A percentile compares a stretch with the other conserved stretches of the same genome.
phyloP scores from a whole-genome alignment of 192 early-diverging fungal species.

The Entrophospora sp. region DNA sequence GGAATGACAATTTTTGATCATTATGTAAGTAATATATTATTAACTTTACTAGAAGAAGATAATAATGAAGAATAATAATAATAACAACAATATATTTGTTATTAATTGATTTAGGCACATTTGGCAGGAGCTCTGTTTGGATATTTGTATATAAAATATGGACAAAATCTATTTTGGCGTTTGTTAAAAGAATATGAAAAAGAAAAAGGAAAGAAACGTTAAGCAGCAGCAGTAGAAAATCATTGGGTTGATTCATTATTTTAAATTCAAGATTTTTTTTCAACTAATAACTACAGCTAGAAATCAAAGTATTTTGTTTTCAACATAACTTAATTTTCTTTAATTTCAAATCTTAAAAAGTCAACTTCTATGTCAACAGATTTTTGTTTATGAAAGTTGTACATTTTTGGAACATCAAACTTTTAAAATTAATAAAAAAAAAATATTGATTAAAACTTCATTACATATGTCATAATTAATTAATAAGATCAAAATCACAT shows the following conservation, averaged over 20 bases:
- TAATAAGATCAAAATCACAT: background rate
- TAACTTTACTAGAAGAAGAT: background rate
- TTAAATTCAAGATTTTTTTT: no score
- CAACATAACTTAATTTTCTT: background rate
- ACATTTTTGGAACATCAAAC: constrained; percentile 73
- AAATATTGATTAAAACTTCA: background rate
- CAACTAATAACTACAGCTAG: no score
- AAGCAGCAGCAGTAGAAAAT: no score
- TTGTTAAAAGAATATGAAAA: no score
- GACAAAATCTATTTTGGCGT: constrained; percentile 38
- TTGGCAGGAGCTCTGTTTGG: constrained; percentile 59
- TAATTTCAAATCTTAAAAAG: constrained; percentile 53
- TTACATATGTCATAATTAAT: background rate
- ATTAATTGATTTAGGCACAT: constrained; percentile 40
- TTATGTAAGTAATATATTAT: constrained; percentile 40
- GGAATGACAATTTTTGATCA: constrained; percentile 75
- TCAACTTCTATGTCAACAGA: constrained; percentile 65
- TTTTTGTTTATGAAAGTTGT: constrained; percentile 72
- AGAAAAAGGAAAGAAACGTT: no score
- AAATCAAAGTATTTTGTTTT: no score
- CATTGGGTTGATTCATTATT: no score
- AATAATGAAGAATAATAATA: background rate
- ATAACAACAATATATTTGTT: background rate
- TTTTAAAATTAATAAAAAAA: constrained; percentile 14
- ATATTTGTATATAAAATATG: constrained; percentile 46